A percentile compares a stretch with the other conserved stretches of the same genome.
Conservation (phyloP, 129 eudicot species). For the Flaveria linearis region DNA sequence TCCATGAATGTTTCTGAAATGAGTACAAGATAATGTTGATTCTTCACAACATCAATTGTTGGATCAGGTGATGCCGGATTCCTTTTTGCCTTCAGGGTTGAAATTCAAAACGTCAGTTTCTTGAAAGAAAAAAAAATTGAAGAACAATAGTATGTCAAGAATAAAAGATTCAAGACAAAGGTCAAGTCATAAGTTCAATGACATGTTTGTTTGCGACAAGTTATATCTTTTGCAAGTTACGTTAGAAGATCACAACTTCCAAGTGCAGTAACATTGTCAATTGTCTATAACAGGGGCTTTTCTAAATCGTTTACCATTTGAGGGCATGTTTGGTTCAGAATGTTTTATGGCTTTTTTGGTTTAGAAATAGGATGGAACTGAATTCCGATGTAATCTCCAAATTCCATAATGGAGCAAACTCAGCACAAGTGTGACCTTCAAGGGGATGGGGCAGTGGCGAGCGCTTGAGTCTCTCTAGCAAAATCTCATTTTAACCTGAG, state of each 20-base stretch:
- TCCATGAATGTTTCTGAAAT: constrained; percentile 84
- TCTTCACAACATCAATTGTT: constrained; percentile 68
- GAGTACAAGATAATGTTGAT: constrained; percentile 80
- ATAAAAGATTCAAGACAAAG: not conserved
- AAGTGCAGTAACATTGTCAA: not conserved
- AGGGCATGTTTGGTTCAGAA: too few species aligned
- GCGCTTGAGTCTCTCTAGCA: too few species aligned
- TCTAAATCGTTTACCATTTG: not conserved
- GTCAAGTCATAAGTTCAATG: not conserved
- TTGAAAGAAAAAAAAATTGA: not conserved
- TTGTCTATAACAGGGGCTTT: not conserved
- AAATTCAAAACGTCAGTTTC: constrained; percentile 1
- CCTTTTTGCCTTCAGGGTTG: constrained; percentile 60
- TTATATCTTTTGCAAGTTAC: not conserved
- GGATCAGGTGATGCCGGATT: constrained; percentile 74
- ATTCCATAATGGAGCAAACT: too few species aligned
- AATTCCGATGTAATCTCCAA: too few species aligned
- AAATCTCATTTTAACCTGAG: too few species aligned
- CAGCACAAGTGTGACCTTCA: too few species aligned
- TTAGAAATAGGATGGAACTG: too few species aligned
- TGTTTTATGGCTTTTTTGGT: too few species aligned
- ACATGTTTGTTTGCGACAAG: not conserved
- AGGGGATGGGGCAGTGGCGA: too few species aligned
- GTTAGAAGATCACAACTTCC: not conserved
- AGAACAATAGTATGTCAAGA: not conserved